A percentile compares a stretch with the other conserved stretches of the same genome.
Evolutionary conservation across 2,329 filamentous ascomycete genomes (phyloP).

Genomic region (Hymenoscyphus scutula): DNA sequence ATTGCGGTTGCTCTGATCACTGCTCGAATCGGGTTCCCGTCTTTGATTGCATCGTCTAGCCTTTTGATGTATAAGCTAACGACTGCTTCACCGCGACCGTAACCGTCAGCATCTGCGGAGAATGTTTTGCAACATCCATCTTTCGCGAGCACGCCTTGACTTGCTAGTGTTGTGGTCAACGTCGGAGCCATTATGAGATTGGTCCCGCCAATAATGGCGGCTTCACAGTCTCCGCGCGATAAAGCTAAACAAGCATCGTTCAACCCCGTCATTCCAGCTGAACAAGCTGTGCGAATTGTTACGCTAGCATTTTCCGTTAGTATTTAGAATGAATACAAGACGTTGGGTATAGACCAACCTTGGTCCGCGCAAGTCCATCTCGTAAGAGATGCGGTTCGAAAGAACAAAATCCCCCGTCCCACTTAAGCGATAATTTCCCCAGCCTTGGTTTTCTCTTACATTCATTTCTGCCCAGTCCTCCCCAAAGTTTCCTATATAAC

Average conservation of each 20-base stretch:
- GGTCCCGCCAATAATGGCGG: slow-evolving; percentile 14
- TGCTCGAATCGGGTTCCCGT: slow-evolving; percentile 56
- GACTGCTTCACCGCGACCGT: slow-evolving; percentile 61
- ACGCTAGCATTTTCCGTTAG: slow-evolving; percentile 7
- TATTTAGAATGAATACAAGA: background rate
- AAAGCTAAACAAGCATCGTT: slow-evolving; percentile 43
- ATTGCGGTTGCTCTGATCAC: slow-evolving; percentile 51
- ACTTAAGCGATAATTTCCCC: background rate
- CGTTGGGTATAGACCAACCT: background rate
- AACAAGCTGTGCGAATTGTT: slow-evolving; percentile 48
- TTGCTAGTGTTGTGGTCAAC: slow-evolving; percentile 4
- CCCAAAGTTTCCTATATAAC: slow-evolving; percentile 33
- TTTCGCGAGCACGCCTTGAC: background rate
- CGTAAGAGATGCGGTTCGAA: slow-evolving; percentile 11
- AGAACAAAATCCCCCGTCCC: slow-evolving; percentile 4
- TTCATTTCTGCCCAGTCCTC: slow-evolving; percentile 1
- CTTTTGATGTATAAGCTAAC: slow-evolving; percentile 57
- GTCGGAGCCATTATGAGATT: slow-evolving; percentile 15
- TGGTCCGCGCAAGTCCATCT: slow-evolving; percentile 9
- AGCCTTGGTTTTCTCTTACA: background rate
- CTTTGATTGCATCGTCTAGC: slow-evolving; percentile 53
- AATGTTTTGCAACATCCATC: slow-evolving; percentile 47
- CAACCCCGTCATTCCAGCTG: slow-evolving; percentile 51
- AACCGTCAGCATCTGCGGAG: slow-evolving; percentile 57
- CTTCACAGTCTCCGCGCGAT: background rate